Percentiles rank a stretch among this genome's conserved stretches.
Evolutionary conservation across 345 rosid species (phyloP).

Genomic region (Heritiera fomes): DNA sequence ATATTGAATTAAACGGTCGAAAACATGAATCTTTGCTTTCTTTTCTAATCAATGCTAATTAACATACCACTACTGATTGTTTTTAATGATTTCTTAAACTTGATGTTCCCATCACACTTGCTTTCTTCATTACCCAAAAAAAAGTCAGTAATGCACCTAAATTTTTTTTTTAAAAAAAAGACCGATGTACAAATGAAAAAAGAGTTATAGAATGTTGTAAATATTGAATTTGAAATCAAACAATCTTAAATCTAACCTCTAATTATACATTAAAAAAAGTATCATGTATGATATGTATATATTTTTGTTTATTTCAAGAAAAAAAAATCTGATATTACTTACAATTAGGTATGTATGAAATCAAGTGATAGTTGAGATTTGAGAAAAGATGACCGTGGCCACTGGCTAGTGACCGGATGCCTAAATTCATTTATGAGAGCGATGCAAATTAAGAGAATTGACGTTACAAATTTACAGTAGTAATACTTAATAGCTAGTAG

Average conservation of each 20-base stretch:
- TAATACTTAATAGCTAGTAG: neutral
- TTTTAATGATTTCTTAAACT: neutral
- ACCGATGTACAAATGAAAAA: too few relatives aligned
- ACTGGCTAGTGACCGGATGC: neutral
- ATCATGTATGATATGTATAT: too few relatives aligned
- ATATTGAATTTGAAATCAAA: too few relatives aligned
- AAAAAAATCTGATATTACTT: too few relatives aligned
- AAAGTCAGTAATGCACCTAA: too few relatives aligned
- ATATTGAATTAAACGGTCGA: neutral
- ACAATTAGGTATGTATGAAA: too few relatives aligned
- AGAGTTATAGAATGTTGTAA: too few relatives aligned
- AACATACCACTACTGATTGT: neutral
- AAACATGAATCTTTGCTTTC: neutral
- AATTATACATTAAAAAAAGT: too few relatives aligned
- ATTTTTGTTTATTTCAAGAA: too few relatives aligned
- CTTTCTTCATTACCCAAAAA: neutral
- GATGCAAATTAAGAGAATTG: neutral
- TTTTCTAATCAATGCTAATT: neutral
- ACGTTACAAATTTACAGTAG: too few relatives aligned
- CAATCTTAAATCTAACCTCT: too few relatives aligned
- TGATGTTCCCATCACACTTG: neutral
- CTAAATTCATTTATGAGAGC: slow-evolving; percentile 5
- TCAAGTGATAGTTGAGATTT: neutral
- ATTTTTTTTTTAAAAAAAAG: too few relatives aligned
- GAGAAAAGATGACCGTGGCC: neutral